Conservation (phyloP, 352 stramenopile species). For the Phytophthora kernoviae region DNA sequence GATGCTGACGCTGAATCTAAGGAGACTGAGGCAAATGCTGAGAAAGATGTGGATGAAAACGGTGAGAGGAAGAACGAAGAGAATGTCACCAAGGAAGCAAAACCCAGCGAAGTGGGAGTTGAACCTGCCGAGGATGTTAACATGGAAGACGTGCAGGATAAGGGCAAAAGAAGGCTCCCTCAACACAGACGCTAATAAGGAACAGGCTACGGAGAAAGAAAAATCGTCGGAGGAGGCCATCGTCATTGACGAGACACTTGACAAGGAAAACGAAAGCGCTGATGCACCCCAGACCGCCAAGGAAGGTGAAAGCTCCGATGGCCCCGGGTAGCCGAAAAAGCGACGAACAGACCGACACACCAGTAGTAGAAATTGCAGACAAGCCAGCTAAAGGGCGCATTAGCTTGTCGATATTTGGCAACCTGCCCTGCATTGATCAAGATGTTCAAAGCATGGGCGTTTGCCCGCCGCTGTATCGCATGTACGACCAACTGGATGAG, state of each 20-base stretch:
- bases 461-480: constrained; percentile 64
- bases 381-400: constrained; percentile 42
- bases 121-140: constrained; percentile 1
- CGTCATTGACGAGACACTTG: constrained; percentile 3
- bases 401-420: constrained; percentile 51
- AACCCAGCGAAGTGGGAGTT: constrained; percentile 1
- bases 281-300: constrained; percentile 1
- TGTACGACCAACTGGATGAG: constrained; percentile 81
- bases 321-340: constrained; percentile 3
- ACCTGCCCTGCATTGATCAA: constrained; percentile 56
- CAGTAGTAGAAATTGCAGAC: neutral
- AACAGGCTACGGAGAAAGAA: constrained; percentile 11
- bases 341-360: neutral
- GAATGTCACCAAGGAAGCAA: neutral
- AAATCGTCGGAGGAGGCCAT: constrained; percentile 14
- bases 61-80: constrained; percentile 7
- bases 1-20: neutral
- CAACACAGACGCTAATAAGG: constrained; percentile 3
- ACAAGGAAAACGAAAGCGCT: constrained; percentile 3
- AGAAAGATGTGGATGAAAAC: constrained; percentile 2
- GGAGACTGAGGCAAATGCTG: neutral
- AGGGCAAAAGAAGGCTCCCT: constrained; percentile 6
- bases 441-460: constrained; percentile 63
- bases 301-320: constrained; percentile 8
- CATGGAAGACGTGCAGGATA: constrained; percentile 3